Evolutionary conservation across 192 early-diverging fungal genomes (phyloP).

Genomic region (Paraglomus brasilianum): DNA sequence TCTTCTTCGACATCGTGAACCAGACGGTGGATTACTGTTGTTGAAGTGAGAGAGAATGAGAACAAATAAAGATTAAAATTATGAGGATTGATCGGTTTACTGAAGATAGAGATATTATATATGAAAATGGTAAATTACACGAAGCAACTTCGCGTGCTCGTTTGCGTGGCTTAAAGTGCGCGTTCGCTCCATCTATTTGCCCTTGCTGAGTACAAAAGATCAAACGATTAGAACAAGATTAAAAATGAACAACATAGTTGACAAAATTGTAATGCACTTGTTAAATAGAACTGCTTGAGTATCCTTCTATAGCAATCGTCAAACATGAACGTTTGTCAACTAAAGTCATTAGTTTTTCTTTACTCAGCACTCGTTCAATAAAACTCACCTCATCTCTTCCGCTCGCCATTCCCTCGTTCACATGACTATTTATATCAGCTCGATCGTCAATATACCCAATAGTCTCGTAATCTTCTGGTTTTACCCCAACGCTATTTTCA

Average conservation of each 20-base stretch:
- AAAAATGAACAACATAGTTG: neutral
- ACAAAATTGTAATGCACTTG: neutral
- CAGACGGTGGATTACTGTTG: slow-evolving; percentile 61
- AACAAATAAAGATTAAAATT: slow-evolving; percentile 16
- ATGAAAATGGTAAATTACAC: slow-evolving; percentile 24
- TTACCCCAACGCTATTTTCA: slow-evolving; percentile 73
- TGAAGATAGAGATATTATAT: neutral
- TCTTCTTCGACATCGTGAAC: slow-evolving; percentile 70
- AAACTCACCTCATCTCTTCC: neutral
- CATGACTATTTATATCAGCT: neutral
- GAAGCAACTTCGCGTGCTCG: slow-evolving; percentile 41
- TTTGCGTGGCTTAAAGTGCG: slow-evolving; percentile 27
- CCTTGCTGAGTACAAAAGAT: neutral
- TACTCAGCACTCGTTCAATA: slow-evolving; percentile 13
- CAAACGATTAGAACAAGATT: neutral
- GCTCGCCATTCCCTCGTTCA: neutral
- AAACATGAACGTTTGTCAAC: neutral
- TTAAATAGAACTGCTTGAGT: neutral
- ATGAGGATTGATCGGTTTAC: neutral
- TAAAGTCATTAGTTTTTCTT: slow-evolving; percentile 1
- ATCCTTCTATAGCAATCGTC: neutral
- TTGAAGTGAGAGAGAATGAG: neutral
- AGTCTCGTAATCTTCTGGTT: slow-evolving; percentile 69
- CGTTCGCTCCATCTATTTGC: neutral
- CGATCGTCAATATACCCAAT: slow-evolving; percentile 37